These are phyloP conservation scores for Cetradonia linearis DNA, from an alignment of 495 filamentous ascomycete species.

Conservation along the genomic window DNA sequence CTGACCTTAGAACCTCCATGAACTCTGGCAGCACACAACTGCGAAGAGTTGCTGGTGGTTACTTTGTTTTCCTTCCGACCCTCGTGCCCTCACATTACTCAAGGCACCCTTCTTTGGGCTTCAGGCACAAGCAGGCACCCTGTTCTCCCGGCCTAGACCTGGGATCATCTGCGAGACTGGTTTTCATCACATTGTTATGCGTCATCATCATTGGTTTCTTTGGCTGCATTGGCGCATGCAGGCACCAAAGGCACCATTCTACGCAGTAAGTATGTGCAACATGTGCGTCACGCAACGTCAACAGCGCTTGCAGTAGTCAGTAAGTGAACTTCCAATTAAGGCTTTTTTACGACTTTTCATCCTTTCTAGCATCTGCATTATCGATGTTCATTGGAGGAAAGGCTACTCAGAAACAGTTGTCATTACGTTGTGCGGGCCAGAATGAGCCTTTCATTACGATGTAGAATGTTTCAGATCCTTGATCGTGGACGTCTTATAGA, in stretches of 20 bases:
- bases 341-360: too few relatives aligned
- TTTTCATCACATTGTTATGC: not conserved
- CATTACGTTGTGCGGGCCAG: too few relatives aligned
- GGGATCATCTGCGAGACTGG: slow-evolving; percentile 1
- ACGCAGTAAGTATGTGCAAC: not conserved
- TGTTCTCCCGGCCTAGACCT: slow-evolving; percentile 1
- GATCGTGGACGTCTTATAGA: too few relatives aligned
- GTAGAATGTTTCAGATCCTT: too few relatives aligned
- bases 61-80: too few relatives aligned
- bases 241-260: not conserved
- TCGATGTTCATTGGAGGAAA: too few relatives aligned
- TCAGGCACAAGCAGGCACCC: not conserved
- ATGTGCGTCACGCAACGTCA: not conserved
- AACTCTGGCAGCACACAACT: not conserved
- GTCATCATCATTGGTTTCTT: not conserved
- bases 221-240: not conserved
- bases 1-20: not conserved
- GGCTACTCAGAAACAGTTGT: too few relatives aligned
- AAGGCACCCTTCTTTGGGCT: too few relatives aligned
- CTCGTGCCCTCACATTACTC: too few relatives aligned
- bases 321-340: too few relatives aligned
- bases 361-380: too few relatives aligned
- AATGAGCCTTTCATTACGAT: too few relatives aligned
- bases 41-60: not conserved
- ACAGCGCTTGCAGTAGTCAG: not conserved